Evolutionary conservation across 176 grass and related monocot genomes (phyloP).

Genomic region (Ampelocalamus luodianensis): DNA sequence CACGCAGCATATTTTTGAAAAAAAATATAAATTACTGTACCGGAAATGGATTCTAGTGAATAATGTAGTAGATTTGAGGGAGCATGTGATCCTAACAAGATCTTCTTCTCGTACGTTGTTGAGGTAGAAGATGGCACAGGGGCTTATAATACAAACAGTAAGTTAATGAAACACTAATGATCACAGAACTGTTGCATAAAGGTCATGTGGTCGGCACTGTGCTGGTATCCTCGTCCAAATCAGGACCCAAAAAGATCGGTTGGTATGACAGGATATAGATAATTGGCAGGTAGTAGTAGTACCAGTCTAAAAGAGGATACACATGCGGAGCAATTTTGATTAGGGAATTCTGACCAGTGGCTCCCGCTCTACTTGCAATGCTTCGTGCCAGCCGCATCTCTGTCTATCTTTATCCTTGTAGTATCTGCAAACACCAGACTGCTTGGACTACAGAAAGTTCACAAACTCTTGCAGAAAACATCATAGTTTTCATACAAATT

Average conservation of each 20-base stretch:
- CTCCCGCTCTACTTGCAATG: neutral
- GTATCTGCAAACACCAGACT: neutral
- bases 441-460: neutral
- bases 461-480: neutral
- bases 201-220: slow-evolving; percentile 9
- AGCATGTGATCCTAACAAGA: neutral
- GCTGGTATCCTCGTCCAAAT: slow-evolving; percentile 4
- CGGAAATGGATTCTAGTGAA: neutral
- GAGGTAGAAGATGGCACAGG: slow-evolving; percentile 1
- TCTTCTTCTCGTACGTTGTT: slow-evolving; percentile 13
- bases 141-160: neutral
- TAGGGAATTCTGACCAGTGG: neutral
- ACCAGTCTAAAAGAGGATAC: neutral
- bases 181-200: neutral
- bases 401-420: neutral
- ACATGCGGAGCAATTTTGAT: neutral
- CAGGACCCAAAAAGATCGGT: neutral
- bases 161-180: slow-evolving; percentile 1
- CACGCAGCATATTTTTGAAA: no score
- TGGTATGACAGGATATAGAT: neutral
- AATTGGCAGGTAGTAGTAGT: neutral
- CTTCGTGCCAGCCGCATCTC: neutral
- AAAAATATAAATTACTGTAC: neutral
- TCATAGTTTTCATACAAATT: neutral
- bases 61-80: neutral